Evolutionary conservation across 2,329 filamentous ascomycete species (phyloP).

Genomic region (Fusarium protoensiforme): DNA sequence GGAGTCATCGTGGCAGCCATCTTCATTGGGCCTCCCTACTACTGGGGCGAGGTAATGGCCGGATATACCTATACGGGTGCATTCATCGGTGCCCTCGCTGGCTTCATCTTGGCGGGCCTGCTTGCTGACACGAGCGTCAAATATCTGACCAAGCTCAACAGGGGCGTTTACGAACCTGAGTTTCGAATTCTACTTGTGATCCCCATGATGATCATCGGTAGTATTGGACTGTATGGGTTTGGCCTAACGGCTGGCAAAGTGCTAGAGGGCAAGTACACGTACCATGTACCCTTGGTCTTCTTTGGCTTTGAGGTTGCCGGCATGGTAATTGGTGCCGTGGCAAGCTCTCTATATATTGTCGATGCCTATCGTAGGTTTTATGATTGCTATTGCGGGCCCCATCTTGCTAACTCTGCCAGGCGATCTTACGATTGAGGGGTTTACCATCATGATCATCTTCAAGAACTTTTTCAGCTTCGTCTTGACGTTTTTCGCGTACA

Average conservation of each 20-base stretch:
- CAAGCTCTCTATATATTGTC: constrained; percentile 87
- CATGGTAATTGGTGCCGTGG: constrained; percentile 92
- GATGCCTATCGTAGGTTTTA: constrained; percentile 84
- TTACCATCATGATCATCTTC: constrained; percentile 91
- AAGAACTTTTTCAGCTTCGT: constrained; percentile 94
- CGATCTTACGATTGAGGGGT: constrained; percentile 85
- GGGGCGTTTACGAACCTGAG: constrained; percentile 89
- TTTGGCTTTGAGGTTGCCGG: constrained; percentile 86
- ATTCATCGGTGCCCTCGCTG: constrained; percentile 83
- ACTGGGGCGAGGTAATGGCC: constrained; percentile 82
- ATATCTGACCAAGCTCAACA: constrained; percentile 77
- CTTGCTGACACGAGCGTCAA: constrained; percentile 79
- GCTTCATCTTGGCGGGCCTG: constrained; percentile 79
- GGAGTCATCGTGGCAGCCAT: constrained; percentile 85
- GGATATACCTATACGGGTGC: constrained; percentile 90
- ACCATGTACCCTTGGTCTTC: constrained; percentile 81
- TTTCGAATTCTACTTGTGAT: constrained; percentile 87
- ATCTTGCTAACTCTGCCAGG: constrained; percentile 55
- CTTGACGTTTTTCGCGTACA: constrained; percentile 84
- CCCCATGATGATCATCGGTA: constrained; percentile 82
- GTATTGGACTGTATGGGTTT: constrained; percentile 85
- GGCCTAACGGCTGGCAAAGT: constrained; percentile 76
- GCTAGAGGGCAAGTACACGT: constrained; percentile 68
- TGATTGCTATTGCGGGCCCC: neutral
- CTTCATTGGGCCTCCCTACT: constrained; percentile 83